phyloP scores from a whole-genome alignment of 2,329 filamentous ascomycete species.

The Rutstroemia sp. region DNA sequence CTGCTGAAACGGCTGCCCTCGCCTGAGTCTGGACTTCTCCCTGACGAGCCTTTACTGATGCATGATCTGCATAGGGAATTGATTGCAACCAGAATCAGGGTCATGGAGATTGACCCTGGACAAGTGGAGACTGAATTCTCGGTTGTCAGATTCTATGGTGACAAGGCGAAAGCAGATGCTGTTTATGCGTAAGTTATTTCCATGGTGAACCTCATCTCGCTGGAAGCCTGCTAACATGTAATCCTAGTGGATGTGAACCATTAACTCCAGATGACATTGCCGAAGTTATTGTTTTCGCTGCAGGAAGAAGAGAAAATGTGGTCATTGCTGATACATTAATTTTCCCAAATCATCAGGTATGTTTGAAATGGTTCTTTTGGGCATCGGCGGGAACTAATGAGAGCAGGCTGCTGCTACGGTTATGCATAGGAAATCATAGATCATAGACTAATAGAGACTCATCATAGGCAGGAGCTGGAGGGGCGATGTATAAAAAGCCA shows the following conservation, averaged over 20 bases:
- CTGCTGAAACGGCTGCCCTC: too few relatives aligned
- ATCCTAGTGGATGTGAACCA: conserved; percentile 62
- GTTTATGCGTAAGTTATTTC: conserved; percentile 64
- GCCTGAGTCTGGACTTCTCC: too few relatives aligned
- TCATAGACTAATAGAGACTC: conserved; percentile 4
- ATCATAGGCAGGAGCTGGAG: conserved; percentile 28
- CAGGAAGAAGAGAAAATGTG: conserved; percentile 79
- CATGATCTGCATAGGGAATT: conserved; percentile 45
- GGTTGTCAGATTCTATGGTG: conserved; percentile 78
- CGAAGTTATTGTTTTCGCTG: conserved; percentile 81
- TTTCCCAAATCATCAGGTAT: conserved; percentile 84
- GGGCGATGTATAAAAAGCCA: conserved; percentile 24
- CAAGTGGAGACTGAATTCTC: conserved; percentile 95
- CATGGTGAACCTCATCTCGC: background rate
- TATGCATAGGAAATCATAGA: conserved; percentile 35
- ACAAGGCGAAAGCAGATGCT: conserved; percentile 81
- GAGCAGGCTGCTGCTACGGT: conserved; percentile 34
- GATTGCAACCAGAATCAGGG: conserved; percentile 68
- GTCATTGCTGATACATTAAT: conserved; percentile 82
- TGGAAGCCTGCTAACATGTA: conserved; percentile 4
- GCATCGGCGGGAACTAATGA: conserved; percentile 25
- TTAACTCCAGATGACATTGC: conserved; percentile 87
- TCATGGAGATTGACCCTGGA: conserved; percentile 86
- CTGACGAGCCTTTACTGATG: background rate
- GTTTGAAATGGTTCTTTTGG: conserved; percentile 19